A percentile compares a stretch with the other conserved stretches of the same genome.
phyloP scores from a whole-genome alignment of 345 rosid species.

The Hibiscus tridactylites region DNA sequence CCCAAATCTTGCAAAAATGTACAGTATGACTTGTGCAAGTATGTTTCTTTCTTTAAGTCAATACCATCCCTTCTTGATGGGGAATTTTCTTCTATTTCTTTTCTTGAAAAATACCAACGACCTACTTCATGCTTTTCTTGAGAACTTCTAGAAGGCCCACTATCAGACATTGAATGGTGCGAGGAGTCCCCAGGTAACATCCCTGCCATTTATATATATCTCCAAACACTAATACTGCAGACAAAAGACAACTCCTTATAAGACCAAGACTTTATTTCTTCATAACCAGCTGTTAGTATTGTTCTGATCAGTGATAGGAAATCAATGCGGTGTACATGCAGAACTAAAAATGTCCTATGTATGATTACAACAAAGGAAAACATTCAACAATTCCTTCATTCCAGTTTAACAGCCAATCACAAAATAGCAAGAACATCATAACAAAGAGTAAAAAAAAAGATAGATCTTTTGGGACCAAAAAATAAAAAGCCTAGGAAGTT shows the following conservation, averaged over 20 bases:
- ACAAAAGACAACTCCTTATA: neutral
- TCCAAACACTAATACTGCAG: conserved; percentile 1
- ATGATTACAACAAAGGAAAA: neutral
- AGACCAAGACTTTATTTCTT: conserved; percentile 12
- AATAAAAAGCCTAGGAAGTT: too few relatives aligned
- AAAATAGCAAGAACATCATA: neutral
- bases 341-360: neutral
- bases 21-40: conserved; percentile 90
- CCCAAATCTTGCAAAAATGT: conserved; percentile 96
- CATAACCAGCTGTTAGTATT: neutral
- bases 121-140: conserved; percentile 46
- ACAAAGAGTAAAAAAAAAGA: too few relatives aligned
- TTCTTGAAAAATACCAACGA: conserved; percentile 83
- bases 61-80: conserved; percentile 85
- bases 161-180: conserved; percentile 36
- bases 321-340: neutral
- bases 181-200: conserved; percentile 38
- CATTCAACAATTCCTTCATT: neutral
- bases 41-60: conserved; percentile 91
- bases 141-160: conserved; percentile 37
- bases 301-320: neutral
- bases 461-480: too few relatives aligned
- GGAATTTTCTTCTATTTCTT: conserved; percentile 87
- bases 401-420: too few relatives aligned
- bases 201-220: conserved; percentile 33